Conservation (phyloP, 257 asterid species). For the Marsdenia floribunda region DNA sequence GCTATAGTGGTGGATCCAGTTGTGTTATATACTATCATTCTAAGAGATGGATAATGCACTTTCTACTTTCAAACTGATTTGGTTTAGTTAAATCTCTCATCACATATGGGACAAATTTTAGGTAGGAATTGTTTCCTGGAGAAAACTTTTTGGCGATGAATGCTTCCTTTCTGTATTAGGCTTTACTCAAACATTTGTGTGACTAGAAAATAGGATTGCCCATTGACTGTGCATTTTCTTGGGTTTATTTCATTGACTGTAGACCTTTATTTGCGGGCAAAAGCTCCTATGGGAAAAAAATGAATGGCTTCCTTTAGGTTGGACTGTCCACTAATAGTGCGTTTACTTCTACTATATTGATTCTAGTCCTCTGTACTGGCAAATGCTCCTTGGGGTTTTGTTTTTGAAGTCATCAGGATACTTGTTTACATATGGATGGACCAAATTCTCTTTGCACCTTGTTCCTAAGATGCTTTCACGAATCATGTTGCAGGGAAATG, state of each 20-base stretch:
- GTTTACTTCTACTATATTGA: background rate
- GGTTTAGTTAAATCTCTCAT: background rate
- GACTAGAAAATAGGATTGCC: no score
- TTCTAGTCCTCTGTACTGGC: background rate
- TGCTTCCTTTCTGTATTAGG: background rate
- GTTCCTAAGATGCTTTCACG: background rate
- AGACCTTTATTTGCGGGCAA: no score
- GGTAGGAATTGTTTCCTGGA: background rate
- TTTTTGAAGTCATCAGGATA: background rate
- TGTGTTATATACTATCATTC: background rate
- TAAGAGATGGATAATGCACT: background rate
- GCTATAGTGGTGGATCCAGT: background rate
- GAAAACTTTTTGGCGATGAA: no score
- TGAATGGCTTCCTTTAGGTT: background rate
- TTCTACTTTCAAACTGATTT: background rate
- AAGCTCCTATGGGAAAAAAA: no score
- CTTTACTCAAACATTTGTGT: background rate
- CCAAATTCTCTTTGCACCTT: background rate
- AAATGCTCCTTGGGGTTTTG: background rate
- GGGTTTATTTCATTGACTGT: no score
- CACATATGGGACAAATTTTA: background rate
- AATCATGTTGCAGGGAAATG: slow-evolving; percentile 67
- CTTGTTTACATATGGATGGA: background rate
- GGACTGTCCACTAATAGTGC: no score
- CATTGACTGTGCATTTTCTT: no score